Base-by-base conservation (phyloP, 2,329 filamentous ascomycete genomes). In the Trichoderma aggressivum region DNA sequence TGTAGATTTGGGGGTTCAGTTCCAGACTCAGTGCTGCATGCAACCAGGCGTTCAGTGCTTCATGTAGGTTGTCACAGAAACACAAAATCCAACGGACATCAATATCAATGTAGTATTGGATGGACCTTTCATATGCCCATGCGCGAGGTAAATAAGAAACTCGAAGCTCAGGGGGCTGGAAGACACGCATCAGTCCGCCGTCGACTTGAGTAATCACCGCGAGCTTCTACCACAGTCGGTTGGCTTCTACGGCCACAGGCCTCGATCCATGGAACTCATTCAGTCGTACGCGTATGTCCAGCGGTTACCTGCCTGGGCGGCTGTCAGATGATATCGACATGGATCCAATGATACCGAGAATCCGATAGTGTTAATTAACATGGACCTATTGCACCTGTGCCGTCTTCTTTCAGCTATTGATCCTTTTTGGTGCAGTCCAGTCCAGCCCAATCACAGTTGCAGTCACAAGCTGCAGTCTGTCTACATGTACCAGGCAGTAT, bases 221-320 rank as follows among this genome's bases (percentile, higher is more conserved):
- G 11, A 16, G 55, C 30, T 63, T 71, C 70, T 36, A 71, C 36
- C 55, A 30, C 59, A 11, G 53, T 72, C 71, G 21, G 60, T 65
- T 56, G 58, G 71, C 71, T 70, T 72, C 71, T 60, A 53, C 65
- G 60, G 36, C 36, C 71, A 65, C 67, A 58, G 68, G 8, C 43
- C 32, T 66, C 50, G 18, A 4, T 26, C 36, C 34, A 61, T n/a
- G n/a, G n/a, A n/a, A n/a, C n/a, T n/a, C n/a, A 21, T 6, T 21
- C 59, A 21, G 24, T 12, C n/a, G n/a, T 53, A 24, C 47, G 47
- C 47, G 47, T 53, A 59, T 21, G 56, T 18, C 10, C 18, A 12
- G 28, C 21, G 28, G 18, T 59, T 59, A 32, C 18, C 30, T 58
- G 12, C 53, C 24, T 30, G 10, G 26, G 24, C 16, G 6, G 18